Conservation (phyloP, 352 stramenopile species). For the Lagenidium giganteum region DNA sequence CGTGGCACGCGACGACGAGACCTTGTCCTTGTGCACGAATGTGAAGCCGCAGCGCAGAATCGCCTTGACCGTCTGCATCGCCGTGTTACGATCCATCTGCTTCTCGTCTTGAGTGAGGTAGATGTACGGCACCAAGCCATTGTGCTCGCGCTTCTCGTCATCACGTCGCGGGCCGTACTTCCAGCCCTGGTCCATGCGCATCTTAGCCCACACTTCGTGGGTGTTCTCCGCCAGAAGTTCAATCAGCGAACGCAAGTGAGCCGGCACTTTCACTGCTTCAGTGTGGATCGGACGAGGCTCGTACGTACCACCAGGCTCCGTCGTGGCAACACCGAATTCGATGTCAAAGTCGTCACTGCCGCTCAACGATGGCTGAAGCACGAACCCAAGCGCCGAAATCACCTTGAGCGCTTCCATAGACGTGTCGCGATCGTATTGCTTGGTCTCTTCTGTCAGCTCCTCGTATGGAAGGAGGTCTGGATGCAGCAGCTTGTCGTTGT, state of each 20-base stretch:
- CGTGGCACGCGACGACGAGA: constrained; percentile 22
- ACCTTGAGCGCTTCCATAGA: constrained; percentile 76
- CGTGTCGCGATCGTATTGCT: constrained; percentile 79
- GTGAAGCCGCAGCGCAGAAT: constrained; percentile 68
- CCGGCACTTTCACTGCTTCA: constrained; percentile 51
- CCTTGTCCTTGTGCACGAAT: constrained; percentile 62
- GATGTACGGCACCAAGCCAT: constrained; percentile 74
- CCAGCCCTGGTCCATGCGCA: constrained; percentile 77
- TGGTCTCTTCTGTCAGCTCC: constrained; percentile 64
- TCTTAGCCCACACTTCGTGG: constrained; percentile 78
- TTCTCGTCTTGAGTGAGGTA: constrained; percentile 76
- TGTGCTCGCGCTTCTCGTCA: constrained; percentile 55
- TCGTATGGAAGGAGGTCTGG: constrained; percentile 72
- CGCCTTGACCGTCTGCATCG: constrained; percentile 75
- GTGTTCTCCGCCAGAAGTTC: constrained; percentile 77
- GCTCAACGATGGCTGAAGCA: constrained; percentile 45
- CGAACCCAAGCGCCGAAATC: constrained; percentile 67
- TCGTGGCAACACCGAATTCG: constrained; percentile 29
- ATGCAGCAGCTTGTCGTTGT: constrained; percentile 68
- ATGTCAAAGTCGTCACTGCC: constrained; percentile 52
- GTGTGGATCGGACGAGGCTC: constrained; percentile 55
- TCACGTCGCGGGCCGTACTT: constrained; percentile 63
- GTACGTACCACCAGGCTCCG: constrained; percentile 53
- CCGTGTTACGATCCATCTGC: constrained; percentile 83
- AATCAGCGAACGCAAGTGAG: constrained; percentile 58